Conservation (phyloP, 768 basidiomycete species). For the Saitozyma podzolica region DNA sequence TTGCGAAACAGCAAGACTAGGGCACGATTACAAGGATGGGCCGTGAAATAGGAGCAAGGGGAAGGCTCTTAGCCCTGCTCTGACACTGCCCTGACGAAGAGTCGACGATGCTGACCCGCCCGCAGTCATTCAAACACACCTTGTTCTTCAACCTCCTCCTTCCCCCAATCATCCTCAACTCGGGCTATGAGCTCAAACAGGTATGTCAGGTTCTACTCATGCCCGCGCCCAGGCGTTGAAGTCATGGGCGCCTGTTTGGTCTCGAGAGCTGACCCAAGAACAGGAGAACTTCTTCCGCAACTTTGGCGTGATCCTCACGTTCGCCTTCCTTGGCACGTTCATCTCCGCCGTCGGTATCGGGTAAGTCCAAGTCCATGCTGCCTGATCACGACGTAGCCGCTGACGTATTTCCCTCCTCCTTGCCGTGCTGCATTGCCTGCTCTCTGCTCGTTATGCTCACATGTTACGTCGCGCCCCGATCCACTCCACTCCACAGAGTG, state of each 20-base stretch:
- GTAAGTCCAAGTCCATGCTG: constrained; percentile 58
- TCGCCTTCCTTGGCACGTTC: constrained; percentile 89
- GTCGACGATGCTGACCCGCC: not conserved
- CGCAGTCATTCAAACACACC: constrained; percentile 90
- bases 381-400: too few species aligned
- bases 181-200: constrained; percentile 96
- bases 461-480: not conserved
- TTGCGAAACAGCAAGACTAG: too few species aligned
- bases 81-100: not conserved
- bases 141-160: constrained; percentile 97
- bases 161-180: constrained; percentile 96
- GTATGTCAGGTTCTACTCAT: constrained; percentile 55
- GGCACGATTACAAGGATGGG: too few species aligned
- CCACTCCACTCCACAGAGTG: constrained; percentile 58
- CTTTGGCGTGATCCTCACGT: constrained; percentile 86
- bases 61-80: not conserved
- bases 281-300: constrained; percentile 99
- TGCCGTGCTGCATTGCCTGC: too few species aligned
- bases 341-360: constrained; percentile 95
- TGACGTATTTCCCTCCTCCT: too few species aligned
- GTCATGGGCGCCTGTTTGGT: not conserved
- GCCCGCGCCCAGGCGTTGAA: too few species aligned
- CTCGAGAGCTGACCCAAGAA: not conserved
- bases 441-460: not conserved
- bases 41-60: too few species aligned